Base-by-base conservation (phyloP, 768 basidiomycete genomes). In the Suillus americanus region DNA sequence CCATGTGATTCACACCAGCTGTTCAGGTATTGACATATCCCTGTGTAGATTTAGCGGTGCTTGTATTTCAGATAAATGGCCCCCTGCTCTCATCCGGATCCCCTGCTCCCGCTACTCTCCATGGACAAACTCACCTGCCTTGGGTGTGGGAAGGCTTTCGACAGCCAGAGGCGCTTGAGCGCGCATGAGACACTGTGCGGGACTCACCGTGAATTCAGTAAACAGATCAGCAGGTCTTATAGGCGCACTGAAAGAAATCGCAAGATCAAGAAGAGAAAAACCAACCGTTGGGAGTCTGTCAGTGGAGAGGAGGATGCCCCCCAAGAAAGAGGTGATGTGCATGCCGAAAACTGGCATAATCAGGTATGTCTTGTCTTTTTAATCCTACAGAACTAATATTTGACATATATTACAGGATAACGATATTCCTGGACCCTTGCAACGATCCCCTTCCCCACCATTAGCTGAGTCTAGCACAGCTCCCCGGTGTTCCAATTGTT, bases 101-200 rank as follows among this genome's bases (percentile, higher is more conserved):
- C 16, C 40, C 40, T 2, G 2, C 45, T 46, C 9, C 50, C 7
- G 14, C 16, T 30, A 28, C 50, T 30, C 13, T 50, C 41, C 5
- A 60, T 60, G 60, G 60, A 60, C 5, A 9, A 30, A 30, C 40
- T 60, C 25, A 45, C 16, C 16, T 62, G 61, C 50, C 37, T 62
- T 18, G 61, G 61, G 3, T 62, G 61, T 54, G 61, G 61, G 20
- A 62, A 62, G 50, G 20, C 61, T 20, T 62, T 62, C 61, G 20
- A 18, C 25, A 48, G 45, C 33, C 18, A 54, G 33, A 62, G 37
- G 50, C 20, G 20, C 45, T 37, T 62, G n/a, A 62, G 50, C 10
- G 18, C 50, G 12, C 61, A 62, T 3, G 50, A 62, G 50, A 35
- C 50, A 1, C 10, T 30, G 12, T 62, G 61, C 35, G 1, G 38